A percentile compares a stretch with the other conserved stretches of the same genome.
These are phyloP conservation scores for Panicum miliaceum DNA, from an alignment of 176 grass and related monocot species.

Conservation along the genomic window DNA sequence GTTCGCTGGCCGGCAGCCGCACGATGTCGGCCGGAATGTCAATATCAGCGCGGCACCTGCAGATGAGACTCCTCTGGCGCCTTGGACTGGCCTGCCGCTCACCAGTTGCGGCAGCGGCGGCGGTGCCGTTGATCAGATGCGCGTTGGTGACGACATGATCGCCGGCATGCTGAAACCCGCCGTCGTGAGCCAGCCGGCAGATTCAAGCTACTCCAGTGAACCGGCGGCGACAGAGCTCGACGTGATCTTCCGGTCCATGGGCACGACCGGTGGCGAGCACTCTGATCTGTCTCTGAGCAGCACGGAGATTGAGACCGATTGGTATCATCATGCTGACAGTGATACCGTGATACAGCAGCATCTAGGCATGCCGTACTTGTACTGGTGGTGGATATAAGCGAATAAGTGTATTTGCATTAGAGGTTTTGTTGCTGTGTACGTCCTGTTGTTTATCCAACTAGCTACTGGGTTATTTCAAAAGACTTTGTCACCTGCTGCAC, in stretches of 20 bases:
- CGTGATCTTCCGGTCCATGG: constrained; percentile 33
- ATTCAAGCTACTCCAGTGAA: neutral
- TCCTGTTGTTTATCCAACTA: neutral
- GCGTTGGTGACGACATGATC: neutral
- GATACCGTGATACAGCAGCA: neutral
- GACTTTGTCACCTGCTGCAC: neutral
- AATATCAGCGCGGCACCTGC: neutral
- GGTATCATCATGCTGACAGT: neutral
- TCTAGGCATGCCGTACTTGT: neutral
- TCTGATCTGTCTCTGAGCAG: neutral
- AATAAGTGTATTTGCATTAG: neutral
- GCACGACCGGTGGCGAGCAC: neutral
- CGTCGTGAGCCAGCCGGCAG: neutral
- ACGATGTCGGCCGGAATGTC: neutral
- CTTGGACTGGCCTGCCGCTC: neutral
- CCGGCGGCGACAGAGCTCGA: constrained; percentile 24
- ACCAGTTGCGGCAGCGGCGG: neutral
- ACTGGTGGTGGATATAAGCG: neutral
- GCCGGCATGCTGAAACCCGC: neutral
- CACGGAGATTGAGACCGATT: constrained; percentile 6
- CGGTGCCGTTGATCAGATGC: neutral
- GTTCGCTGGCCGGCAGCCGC: neutral
- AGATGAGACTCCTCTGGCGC: neutral
- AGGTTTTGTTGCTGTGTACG: neutral
- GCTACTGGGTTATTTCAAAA: neutral